These are phyloP conservation scores for Blastocladiella britannica DNA, from an alignment of 192 early-diverging fungal species.

Conservation along the genomic window DNA sequence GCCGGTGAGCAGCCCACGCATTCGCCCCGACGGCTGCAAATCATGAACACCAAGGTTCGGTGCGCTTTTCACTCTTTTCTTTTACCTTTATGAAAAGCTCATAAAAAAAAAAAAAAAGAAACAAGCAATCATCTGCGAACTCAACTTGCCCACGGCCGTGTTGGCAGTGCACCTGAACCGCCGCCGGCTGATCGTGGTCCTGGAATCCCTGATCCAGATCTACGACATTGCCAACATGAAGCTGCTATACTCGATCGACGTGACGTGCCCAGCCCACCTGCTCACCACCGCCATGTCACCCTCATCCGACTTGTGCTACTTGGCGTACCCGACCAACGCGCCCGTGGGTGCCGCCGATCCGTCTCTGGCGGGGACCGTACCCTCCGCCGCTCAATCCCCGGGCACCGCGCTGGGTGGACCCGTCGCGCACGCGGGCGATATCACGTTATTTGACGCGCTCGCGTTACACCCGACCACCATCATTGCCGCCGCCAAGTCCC, in stretches of 20 bases:
- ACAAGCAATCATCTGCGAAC: constrained; percentile 92
- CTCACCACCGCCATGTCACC: constrained; percentile 83
- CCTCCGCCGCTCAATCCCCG: constrained; percentile 17
- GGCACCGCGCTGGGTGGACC: constrained; percentile 19
- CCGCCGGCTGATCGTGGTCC: constrained; percentile 72
- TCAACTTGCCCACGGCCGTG: constrained; percentile 80
- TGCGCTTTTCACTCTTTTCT: background rate
- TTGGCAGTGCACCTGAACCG: constrained; percentile 90
- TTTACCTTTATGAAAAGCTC: background rate
- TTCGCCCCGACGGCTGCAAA: constrained; percentile 73
- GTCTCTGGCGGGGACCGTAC: background rate
- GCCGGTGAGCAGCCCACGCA: constrained; percentile 72
- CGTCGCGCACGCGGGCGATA: constrained; percentile 39
- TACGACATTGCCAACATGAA: constrained; percentile 99
- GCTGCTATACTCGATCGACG: constrained; percentile 85
- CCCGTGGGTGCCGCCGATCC: background rate
- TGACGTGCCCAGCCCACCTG: constrained; percentile 70
- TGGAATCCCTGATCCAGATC: constrained; percentile 89
- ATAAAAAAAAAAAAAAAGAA: constrained; percentile 21
- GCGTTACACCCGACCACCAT: constrained; percentile 76
- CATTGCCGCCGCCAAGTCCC: constrained; percentile 85
- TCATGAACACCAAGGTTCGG: constrained; percentile 86
- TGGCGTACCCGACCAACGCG: constrained; percentile 66
- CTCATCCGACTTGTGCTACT: constrained; percentile 78
- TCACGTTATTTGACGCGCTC: constrained; percentile 82